These are phyloP conservation scores for Clarireedia monteithiana DNA, from an alignment of 2,329 filamentous ascomycete species.

Conservation along the genomic window DNA sequence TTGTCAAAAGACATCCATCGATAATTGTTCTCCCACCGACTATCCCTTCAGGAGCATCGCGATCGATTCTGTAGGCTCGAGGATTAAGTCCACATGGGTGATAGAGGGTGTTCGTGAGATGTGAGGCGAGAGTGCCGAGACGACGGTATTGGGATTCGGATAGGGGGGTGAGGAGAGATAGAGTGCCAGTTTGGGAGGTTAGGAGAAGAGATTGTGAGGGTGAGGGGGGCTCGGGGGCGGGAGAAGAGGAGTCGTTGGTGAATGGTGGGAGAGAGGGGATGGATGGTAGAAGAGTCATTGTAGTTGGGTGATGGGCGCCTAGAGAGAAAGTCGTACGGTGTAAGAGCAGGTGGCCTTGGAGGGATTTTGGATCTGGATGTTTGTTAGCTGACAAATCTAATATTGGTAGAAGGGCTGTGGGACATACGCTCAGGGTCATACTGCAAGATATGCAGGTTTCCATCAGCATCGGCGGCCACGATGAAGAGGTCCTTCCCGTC, in stretches of 20 bases:
- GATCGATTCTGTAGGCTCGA: slow-evolving; percentile 64
- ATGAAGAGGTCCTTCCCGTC: slow-evolving; percentile 77
- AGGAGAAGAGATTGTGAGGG: slow-evolving; percentile 51
- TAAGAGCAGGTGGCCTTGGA: slow-evolving; percentile 80
- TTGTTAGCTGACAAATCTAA: no score
- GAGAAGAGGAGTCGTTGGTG: slow-evolving; percentile 33
- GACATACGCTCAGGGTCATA: slow-evolving; percentile 87
- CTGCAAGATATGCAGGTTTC: slow-evolving; percentile 80
- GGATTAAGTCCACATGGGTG: slow-evolving; percentile 78
- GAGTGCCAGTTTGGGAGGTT: slow-evolving; percentile 65
- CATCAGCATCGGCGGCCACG: slow-evolving; percentile 74
- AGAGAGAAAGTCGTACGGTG: slow-evolving; percentile 84
- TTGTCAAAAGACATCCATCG: slow-evolving; percentile 66
- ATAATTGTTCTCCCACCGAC: slow-evolving; percentile 44
- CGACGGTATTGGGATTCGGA: slow-evolving; percentile 76
- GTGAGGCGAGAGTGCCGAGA: slow-evolving; percentile 71
- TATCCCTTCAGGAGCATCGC: slow-evolving; percentile 36
- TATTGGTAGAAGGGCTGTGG: not conserved
- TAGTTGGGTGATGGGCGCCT: slow-evolving; percentile 67
- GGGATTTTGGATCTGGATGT: slow-evolving; percentile 74
- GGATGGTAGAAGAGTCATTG: slow-evolving; percentile 68
- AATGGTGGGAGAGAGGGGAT: slow-evolving; percentile 42
- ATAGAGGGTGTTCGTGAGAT: slow-evolving; percentile 68
- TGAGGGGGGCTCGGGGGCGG: slow-evolving; percentile 26
- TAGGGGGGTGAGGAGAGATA: slow-evolving; percentile 71